Evolutionary conservation across 805 yeast genomes (phyloP).

Genomic region (Cyberlindnera mrakii): DNA sequence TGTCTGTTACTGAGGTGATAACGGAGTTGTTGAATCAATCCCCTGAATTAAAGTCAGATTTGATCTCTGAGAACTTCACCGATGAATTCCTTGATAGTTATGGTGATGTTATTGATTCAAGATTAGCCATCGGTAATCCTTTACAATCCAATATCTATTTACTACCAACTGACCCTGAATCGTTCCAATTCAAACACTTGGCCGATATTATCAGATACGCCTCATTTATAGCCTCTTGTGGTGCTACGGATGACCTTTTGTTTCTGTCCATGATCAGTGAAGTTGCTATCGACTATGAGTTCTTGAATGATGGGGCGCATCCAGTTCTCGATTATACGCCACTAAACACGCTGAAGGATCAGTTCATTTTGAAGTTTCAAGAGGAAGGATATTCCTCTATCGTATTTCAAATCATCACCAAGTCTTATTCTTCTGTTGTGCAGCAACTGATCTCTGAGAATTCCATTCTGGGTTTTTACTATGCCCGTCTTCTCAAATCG

Average conservation of each 20-base stretch:
- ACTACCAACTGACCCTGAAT: conserved; percentile 6
- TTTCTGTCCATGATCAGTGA: conserved; percentile 31
- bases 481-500: conserved; percentile 29
- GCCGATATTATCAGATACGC: conserved; percentile 20
- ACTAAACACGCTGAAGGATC: not conserved
- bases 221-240: conserved; percentile 19
- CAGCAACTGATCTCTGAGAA: conserved; percentile 2
- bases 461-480: conserved; percentile 23
- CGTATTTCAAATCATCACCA: conserved; percentile 13
- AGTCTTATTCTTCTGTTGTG: conserved; percentile 8
- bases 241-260: conserved; percentile 6
- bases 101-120: conserved; percentile 28
- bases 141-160: conserved; percentile 35
- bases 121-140: conserved; percentile 42
- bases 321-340: not conserved
- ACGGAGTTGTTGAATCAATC: conserved; percentile 12
- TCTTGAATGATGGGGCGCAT: conserved; percentile 17
- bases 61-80: conserved; percentile 8
- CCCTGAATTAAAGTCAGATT: conserved; percentile 1
- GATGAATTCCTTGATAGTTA: conserved; percentile 22
- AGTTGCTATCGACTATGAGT: conserved; percentile 32
- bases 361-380: conserved; percentile 5
- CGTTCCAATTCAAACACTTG: conserved; percentile 11
- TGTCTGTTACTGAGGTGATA: conserved; percentile 5
- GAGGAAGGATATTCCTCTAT: conserved; percentile 19